Evolutionary conservation across 495 filamentous ascomycete species (phyloP), one percentile per base, ranked within the genome.

Genomic region (Hyaloscypha variabilis): DNA sequence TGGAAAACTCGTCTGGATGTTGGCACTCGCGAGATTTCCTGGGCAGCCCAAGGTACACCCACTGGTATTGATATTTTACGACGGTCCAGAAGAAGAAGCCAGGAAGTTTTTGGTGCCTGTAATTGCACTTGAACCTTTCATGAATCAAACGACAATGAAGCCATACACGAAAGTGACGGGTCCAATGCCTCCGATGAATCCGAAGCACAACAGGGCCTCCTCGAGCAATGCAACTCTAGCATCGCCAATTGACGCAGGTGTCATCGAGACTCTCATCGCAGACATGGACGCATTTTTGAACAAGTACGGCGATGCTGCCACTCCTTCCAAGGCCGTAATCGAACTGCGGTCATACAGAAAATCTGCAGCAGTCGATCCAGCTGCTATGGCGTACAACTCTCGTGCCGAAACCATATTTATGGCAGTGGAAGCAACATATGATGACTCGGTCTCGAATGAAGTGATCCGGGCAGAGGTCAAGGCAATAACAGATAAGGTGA

Each of bases 31-130:
- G 2, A 64, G 51, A 56, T n/a, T 23, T 10, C 42, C 54, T 10
- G 49, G 49, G 19, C 60, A 60, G 54, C 66, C 66, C 8, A 54
- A 23, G 14, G 56, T 58, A 4, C 53, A 59, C 24, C 61, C 66
- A 26, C 1, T 62, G 6, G 11, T 21, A 3, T 30, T 69, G 14
- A 29, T 61, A 17, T 69, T 69, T 36, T 65, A 65, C 26, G 66
- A 69, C 34, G 66, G 66, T 29, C 56, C 66, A 25, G 66, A 60
- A 24, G 66, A 63, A 5, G 60, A 61, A 34, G 66, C 50, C 10
- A 34, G 26, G 36, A 61, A 49, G 31, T 57, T 69, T 19, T 10
- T 34, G 10, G 52, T 50, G 6, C 66, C 66, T 0, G 23, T 64
- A 4, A 39, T 46, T 28, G 66, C 60, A 8, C 50, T 65, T 25